phyloP scores from a whole-genome alignment of 768 basidiomycete genomes.

The Termitomyces eurrhizus region DNA sequence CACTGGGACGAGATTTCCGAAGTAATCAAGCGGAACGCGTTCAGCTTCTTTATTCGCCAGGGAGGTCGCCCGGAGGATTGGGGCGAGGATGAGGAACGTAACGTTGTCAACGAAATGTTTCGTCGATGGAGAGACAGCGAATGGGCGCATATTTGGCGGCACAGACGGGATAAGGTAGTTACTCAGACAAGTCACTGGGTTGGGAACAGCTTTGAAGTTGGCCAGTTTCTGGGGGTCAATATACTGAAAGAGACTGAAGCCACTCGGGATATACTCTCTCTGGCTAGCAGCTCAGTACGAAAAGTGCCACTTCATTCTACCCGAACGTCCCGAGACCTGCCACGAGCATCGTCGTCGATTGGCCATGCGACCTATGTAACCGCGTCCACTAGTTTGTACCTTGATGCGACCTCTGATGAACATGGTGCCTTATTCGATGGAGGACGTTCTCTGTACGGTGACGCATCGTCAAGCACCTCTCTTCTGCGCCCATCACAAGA shows the following conservation, averaged over 20 bases:
- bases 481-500: slow-evolving; percentile 12
- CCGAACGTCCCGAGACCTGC: slow-evolving; percentile 3
- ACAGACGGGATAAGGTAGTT: slow-evolving; percentile 26
- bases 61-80: slow-evolving; percentile 69
- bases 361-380: slow-evolving; percentile 23
- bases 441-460: slow-evolving; percentile 5
- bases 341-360: slow-evolving; percentile 10
- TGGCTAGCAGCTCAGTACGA: slow-evolving; percentile 3
- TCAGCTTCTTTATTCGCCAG: slow-evolving; percentile 55
- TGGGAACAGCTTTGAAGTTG: slow-evolving; percentile 74
- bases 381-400: slow-evolving; percentile 18
- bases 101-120: slow-evolving; percentile 53
- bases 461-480: slow-evolving; percentile 16
- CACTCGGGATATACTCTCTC: slow-evolving; percentile 12
- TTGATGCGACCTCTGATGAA: slow-evolving; percentile 7
- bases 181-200: slow-evolving; percentile 45
- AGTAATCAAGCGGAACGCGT: slow-evolving; percentile 57
- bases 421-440: background rate
- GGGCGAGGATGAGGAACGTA: slow-evolving; percentile 50
- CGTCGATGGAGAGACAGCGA: slow-evolving; percentile 62
- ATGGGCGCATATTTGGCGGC: slow-evolving; percentile 50
- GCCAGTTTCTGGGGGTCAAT: slow-evolving; percentile 69
- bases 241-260: slow-evolving; percentile 38
- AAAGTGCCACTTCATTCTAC: background rate
- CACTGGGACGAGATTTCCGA: slow-evolving; percentile 35